Conservation (phyloP, 495 filamentous ascomycete genomes). For the Lophiostoma macrostomum region DNA sequence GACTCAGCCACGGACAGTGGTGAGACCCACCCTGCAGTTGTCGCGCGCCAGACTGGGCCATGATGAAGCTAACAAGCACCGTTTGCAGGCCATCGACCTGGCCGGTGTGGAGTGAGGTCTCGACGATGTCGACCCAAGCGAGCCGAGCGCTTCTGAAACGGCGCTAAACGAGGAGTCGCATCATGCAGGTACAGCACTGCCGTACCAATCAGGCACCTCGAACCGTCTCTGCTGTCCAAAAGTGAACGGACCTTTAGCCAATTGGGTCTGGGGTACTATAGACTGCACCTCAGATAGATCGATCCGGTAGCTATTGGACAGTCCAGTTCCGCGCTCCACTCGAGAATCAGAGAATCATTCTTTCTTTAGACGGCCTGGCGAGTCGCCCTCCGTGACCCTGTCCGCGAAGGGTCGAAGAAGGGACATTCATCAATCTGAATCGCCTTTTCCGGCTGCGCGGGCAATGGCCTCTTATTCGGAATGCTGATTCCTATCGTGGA, state of each 20-base stretch:
- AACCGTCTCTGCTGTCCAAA: conserved; percentile 3
- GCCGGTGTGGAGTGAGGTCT: conserved; percentile 1
- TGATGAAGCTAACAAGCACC: neutral
- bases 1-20: conserved; percentile 18
- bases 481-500: neutral
- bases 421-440: too few relatives aligned
- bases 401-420: too few relatives aligned
- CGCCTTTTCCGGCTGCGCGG: neutral
- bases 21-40: conserved; percentile 14
- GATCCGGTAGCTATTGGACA: conserved; percentile 9
- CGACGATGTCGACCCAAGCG: conserved; percentile 6
- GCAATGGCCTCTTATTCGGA: neutral
- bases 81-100: neutral
- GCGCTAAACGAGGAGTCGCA: neutral
- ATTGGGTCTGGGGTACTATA: neutral
- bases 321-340: conserved; percentile 5
- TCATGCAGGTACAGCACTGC: conserved; percentile 25
- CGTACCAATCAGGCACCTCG: conserved; percentile 1
- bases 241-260: conserved; percentile 5
- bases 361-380: neutral
- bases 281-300: conserved; percentile 4
- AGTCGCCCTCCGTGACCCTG: too few relatives aligned
- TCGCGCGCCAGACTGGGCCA: conserved; percentile 28
- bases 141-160: conserved; percentile 22
- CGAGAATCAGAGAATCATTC: neutral